These are phyloP conservation scores for Tylopilus orsonianus DNA, from an alignment of 1,284 basidiomycete genomes.

Conservation along the genomic window DNA sequence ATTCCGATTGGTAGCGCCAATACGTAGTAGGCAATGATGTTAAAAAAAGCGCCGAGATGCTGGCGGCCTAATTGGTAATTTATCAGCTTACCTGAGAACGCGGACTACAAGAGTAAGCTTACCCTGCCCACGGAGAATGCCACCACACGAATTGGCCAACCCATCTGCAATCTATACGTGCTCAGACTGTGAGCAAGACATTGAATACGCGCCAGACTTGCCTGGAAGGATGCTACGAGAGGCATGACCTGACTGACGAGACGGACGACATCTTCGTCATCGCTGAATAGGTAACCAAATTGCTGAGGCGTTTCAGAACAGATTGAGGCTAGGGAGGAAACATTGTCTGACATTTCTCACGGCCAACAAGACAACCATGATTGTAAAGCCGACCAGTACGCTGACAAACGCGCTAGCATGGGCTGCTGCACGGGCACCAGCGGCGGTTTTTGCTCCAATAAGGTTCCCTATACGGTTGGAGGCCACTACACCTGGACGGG, in stretches of 20 bases:
- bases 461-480: conserved; percentile 74
- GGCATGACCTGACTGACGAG: conserved; percentile 76
- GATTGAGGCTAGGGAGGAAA: neutral
- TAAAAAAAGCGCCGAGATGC: conserved; percentile 72
- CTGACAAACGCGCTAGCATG: conserved; percentile 65
- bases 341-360: conserved; percentile 49
- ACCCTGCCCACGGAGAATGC: conserved; percentile 69
- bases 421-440: conserved; percentile 57
- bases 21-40: conserved; percentile 74
- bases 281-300: conserved; percentile 70
- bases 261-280: conserved; percentile 57
- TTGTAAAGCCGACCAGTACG: conserved; percentile 53
- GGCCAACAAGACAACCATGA: conserved; percentile 61
- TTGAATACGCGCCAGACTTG: conserved; percentile 25
- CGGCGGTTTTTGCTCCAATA: conserved; percentile 57
- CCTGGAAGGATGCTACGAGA: conserved; percentile 78
- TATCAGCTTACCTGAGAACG: conserved; percentile 4
- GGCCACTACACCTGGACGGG: conserved; percentile 57
- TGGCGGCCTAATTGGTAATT: conserved; percentile 52
- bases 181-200: neutral
- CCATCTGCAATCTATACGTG: conserved; percentile 60
- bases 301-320: conserved; percentile 13
- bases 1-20: conserved; percentile 72
- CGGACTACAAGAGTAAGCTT: neutral
- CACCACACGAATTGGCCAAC: conserved; percentile 70